These are phyloP conservation scores for Neurospora hispaniola DNA, from an alignment of 495 filamentous ascomycete genomes.

Conservation along the genomic window DNA sequence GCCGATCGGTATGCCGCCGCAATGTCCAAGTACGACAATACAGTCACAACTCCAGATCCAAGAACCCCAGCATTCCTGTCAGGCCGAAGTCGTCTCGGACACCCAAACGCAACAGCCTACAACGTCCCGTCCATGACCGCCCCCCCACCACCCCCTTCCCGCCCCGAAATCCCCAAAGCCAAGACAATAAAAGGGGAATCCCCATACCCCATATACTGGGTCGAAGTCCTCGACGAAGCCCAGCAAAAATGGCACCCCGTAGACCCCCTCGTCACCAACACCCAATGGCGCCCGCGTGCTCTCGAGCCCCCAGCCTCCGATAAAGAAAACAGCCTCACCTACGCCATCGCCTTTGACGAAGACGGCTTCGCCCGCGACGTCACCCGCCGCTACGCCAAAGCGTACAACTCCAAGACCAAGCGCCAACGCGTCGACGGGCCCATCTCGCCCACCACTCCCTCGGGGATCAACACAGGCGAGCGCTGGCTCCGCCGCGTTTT, in stretches of 20 bases:
- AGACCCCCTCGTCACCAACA: constrained; percentile 72
- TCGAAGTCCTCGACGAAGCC: constrained; percentile 76
- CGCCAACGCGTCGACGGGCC: constrained; percentile 57
- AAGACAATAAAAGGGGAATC: constrained; percentile 47
- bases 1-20: constrained; percentile 22
- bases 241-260: constrained; percentile 84
- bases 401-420: constrained; percentile 81
- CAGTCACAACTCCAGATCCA: constrained; percentile 6
- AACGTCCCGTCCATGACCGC: constrained; percentile 18
- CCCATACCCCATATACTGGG: constrained; percentile 78
- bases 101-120: constrained; percentile 31
- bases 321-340: constrained; percentile 60
- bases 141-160: constrained; percentile 14
- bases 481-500: constrained; percentile 57
- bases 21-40: constrained; percentile 23
- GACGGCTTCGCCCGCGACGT: constrained; percentile 70
- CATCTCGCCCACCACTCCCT: neutral
- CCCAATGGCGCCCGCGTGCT: constrained; percentile 55
- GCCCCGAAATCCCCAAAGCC: constrained; percentile 16
- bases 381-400: constrained; percentile 66
- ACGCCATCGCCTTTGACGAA: constrained; percentile 74
- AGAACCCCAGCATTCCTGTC: constrained; percentile 7
- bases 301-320: constrained; percentile 77
- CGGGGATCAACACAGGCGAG: constrained; percentile 33
- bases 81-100: constrained; percentile 29